phyloP scores from a whole-genome alignment of 2,329 filamentous ascomycete genomes.

The Beauveria sp. region DNA sequence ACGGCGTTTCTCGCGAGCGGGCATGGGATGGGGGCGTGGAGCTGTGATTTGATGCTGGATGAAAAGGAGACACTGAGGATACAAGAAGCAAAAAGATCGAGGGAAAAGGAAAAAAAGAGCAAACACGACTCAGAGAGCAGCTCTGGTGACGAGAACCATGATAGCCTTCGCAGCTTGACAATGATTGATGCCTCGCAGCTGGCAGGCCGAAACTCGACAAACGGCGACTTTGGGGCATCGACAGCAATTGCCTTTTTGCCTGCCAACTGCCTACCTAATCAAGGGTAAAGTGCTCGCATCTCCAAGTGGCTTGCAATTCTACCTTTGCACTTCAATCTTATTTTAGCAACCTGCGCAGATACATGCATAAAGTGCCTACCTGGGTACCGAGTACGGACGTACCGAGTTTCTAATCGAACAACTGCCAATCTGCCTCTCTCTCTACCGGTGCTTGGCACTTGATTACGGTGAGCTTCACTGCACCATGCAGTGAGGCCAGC shows the following conservation, averaged over 20 bases:
- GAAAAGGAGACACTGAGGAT: neutral
- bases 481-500: no score
- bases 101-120: neutral
- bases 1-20: conserved; percentile 1
- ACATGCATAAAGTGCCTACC: no score
- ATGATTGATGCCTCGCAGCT: conserved; percentile 1
- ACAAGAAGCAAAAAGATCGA: neutral
- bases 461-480: neutral
- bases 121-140: neutral
- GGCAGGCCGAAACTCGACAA: neutral
- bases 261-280: neutral
- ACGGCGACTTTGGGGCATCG: neutral
- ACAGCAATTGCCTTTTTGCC: neutral
- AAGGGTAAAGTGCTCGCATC: no score
- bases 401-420: no score
- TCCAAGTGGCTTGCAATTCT: no score
- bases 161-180: neutral
- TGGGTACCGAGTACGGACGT: no score
- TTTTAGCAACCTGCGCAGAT: no score
- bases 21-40: neutral
- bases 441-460: neutral
- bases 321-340: no score
- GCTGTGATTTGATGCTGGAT: conserved; percentile 3
- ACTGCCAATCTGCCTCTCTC: no score
- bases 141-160: neutral